phyloP scores from a whole-genome alignment of 176 grass and related monocot genomes.

The Ananas comosus region DNA sequence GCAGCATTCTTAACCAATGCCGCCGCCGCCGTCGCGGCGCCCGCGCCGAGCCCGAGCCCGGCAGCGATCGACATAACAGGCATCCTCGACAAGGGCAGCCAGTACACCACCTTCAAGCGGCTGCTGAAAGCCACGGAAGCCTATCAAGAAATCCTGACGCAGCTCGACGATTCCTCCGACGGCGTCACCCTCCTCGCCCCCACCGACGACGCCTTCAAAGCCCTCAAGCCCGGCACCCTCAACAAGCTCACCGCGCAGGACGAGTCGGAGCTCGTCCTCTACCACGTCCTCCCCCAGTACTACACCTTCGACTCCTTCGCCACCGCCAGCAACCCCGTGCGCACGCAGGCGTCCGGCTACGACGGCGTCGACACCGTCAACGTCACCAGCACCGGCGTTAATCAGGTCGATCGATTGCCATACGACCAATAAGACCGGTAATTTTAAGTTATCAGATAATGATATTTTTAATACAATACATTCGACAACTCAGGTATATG shows the following conservation, averaged over 20 bases:
- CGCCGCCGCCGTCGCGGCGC: not conserved
- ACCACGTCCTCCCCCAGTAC: constrained; percentile 43
- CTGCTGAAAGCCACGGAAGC: constrained; percentile 49
- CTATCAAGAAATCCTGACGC: constrained; percentile 29
- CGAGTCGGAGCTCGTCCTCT: constrained; percentile 42
- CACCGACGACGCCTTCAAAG: constrained; percentile 30
- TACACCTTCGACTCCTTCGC: constrained; percentile 36
- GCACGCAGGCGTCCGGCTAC: constrained; percentile 32
- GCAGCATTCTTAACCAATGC: constrained; percentile 9
- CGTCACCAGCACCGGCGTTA: constrained; percentile 23
- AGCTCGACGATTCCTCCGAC: constrained; percentile 22
- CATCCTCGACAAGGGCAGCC: constrained; percentile 33
- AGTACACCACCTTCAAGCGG: constrained; percentile 41
- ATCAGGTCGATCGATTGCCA: not conserved
- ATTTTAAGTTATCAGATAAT: not conserved
- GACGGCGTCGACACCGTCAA: constrained; percentile 34
- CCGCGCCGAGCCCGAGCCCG: constrained; percentile 22
- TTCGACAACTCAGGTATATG: constrained; percentile 18
- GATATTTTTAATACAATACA: not conserved
- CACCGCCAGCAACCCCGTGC: constrained; percentile 39
- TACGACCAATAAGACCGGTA: not conserved
- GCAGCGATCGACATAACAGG: constrained; percentile 23
- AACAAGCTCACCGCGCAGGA: constrained; percentile 35
- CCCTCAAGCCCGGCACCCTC: constrained; percentile 29
- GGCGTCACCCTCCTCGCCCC: constrained; percentile 37